Base-by-base conservation (phyloP, 2,329 filamentous ascomycete species). In the Claviceps humidiphila region DNA sequence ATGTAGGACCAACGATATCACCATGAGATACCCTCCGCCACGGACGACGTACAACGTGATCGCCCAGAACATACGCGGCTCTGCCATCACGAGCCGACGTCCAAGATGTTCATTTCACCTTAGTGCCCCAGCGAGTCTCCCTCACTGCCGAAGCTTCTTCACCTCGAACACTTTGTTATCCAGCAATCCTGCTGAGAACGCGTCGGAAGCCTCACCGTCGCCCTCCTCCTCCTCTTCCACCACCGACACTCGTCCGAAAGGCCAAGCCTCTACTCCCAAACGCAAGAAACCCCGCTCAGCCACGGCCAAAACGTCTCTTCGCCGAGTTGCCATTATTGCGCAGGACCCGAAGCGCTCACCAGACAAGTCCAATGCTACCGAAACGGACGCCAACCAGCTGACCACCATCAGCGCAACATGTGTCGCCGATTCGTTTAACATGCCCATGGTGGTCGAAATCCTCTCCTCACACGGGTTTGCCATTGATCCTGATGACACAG, bases 261-360 rank as follows among this genome's bases (percentile, higher is more conserved):
- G 63, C 20, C 59, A 63, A 5, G 47, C 60, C 9, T 47, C 61
- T 1, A 34, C 61, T 22, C 55, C 66, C 49, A 77, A 76, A 60
- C 70, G 74, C 53, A 77, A 76, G 53, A 68, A 71, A 6, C 67
- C 68, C 3, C 68, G 76, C 42, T 60, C 69, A 1, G 64, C 70
- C 3, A 69, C 70, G 3, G 67, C 80, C 45, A 86, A 89, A 58
- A 85, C 84, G 56, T 93, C 88, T 2, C 73, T 96, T 37, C 82
- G 91, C 52, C 80, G 89, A 54, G 89, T 95, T 13, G 89, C 90
- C 37, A 85, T 89, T 17, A 89, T 93, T 60, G 89, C 90, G 17
- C 89, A 95, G 63, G 74, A 74, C 56, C 67, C 71, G n/a, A 69
- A 71, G 50, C 63, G 63, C 50, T 42, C 58, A 20, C 68, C 72